Base-by-base conservation (phyloP, 192 early-diverging fungal species). In the Phlyctochytrium bullatum region DNA sequence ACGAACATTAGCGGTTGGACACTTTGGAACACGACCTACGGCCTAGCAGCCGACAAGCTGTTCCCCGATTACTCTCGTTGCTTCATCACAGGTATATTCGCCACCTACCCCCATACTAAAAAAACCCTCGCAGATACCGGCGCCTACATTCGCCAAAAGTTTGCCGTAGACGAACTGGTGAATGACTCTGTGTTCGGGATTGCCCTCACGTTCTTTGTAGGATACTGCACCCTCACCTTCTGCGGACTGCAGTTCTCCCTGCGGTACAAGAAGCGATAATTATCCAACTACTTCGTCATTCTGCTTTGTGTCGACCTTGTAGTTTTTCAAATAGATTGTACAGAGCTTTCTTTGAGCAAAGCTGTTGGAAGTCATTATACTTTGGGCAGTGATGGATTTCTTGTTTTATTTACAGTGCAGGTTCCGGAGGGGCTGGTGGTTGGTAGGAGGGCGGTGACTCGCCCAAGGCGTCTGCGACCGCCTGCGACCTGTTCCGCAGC, bases 1-100 rank as follows among this genome's bases (percentile, higher is more conserved):
- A 47, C 40, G 10, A 47, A 47, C 20, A 20, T 20, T 47, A 14
- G 10, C 40, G 40, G 40, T 14, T 47, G 40, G 40, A 14, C 40
- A 14, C 40, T 47, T 47, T 47, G 40, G 40, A 47, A 47, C 40
- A 20, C 40, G 10, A 47, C 40, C 40, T 14, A 14, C 40, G 40
- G 40, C 6, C 6, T 47, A 20, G 40, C 40, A 14, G 40, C 6
- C 6, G 10, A 47, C 6, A 47, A 47, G 40, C 20, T 14, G 10
- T 47, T 47, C 40, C 40, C 40, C 6, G 40, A 47, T 20, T 47
- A 47, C 40, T 47, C 40, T 14, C 40, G 40, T 47, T 47, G 40
- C 40, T 47, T 47, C 40, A 47, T 47, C 40, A 47, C 40, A 47
- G 40, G 40, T 47, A n/a, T n/a, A n/a, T n/a, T n/a, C n/a, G n/a